Evolutionary conservation across 345 rosid species (phyloP).

Genomic region (Draba incana): DNA sequence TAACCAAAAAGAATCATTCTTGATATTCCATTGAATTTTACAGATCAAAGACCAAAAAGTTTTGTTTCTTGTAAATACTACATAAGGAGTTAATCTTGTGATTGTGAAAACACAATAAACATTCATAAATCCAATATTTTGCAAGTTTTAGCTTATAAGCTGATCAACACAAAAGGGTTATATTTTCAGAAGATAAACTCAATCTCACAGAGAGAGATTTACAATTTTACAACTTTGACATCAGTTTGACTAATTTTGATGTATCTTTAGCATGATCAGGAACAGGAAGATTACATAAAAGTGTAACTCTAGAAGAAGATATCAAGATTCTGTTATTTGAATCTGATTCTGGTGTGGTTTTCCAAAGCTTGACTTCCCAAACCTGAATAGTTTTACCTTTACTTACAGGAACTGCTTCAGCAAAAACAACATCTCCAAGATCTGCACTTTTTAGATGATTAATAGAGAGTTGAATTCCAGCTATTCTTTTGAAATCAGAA

Average conservation of each 20-base stretch:
- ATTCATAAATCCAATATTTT: background rate
- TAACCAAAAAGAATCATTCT: background rate
- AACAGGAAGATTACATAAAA: constrained; percentile 68
- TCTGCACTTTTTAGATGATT: constrained; percentile 77
- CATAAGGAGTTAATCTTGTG: too few relatives aligned
- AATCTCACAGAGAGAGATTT: too few relatives aligned
- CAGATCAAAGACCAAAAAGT: constrained; percentile 1
- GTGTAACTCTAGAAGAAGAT: constrained; percentile 73
- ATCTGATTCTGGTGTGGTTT: constrained; percentile 46
- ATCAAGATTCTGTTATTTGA: constrained; percentile 44
- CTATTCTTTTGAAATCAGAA: constrained; percentile 70
- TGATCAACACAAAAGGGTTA: too few relatives aligned
- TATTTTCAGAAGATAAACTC: too few relatives aligned
- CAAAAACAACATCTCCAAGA: constrained; percentile 69
- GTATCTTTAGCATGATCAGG: constrained; percentile 65
- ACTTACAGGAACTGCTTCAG: constrained; percentile 71
- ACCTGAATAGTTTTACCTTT: constrained; percentile 83
- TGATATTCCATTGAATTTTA: background rate
- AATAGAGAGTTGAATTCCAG: constrained; percentile 87
- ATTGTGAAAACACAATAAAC: too few relatives aligned
- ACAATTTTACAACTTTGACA: constrained; percentile 53
- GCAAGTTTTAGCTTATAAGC: too few relatives aligned
- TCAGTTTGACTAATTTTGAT: constrained; percentile 48
- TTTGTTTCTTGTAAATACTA: background rate
- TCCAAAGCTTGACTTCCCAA: constrained; percentile 84